Conservation (phyloP, 2,329 filamentous ascomycete genomes). For the Fusarium sp. region DNA sequence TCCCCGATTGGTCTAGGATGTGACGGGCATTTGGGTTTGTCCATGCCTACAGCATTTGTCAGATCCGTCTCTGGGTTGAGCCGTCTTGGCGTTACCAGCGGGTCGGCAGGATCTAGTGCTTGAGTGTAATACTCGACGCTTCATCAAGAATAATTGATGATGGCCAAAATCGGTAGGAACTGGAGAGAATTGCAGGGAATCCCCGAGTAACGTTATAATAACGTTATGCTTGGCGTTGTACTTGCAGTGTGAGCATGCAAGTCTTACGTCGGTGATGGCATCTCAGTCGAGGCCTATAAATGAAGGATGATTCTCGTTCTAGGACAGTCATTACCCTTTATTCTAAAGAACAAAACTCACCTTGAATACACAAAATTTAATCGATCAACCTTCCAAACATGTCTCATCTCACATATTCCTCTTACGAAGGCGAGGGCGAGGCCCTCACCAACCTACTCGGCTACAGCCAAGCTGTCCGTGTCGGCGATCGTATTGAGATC, state of each 20-base stretch:
- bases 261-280: too few relatives aligned
- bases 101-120: not conserved
- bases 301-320: not conserved
- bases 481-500: conserved; percentile 59
- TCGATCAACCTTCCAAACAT: conserved; percentile 13
- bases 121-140: not conserved
- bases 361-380: rapidly evolving
- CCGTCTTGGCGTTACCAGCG: conserved; percentile 35
- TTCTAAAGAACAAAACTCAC: rapidly evolving
- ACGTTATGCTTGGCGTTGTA: not conserved
- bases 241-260: not conserved
- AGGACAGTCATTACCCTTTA: not conserved
- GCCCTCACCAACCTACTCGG: conserved; percentile 44
- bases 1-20: not conserved
- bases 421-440: conserved; percentile 48
- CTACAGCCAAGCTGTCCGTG: conserved; percentile 61
- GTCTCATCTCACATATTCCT: conserved; percentile 47
- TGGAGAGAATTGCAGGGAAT: not conserved
- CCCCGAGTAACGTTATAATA: not conserved
- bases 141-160: not conserved
- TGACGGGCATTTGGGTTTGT: not conserved
- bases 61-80: conserved; percentile 12
- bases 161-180: not conserved
- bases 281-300: not conserved
- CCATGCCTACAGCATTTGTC: conserved; percentile 41